A percentile compares a stretch with the other conserved stretches of the same genome.
These are phyloP conservation scores for Hanseniaspora occidentalis DNA, from an alignment of 805 yeast genomes.

Conservation along the genomic window DNA sequence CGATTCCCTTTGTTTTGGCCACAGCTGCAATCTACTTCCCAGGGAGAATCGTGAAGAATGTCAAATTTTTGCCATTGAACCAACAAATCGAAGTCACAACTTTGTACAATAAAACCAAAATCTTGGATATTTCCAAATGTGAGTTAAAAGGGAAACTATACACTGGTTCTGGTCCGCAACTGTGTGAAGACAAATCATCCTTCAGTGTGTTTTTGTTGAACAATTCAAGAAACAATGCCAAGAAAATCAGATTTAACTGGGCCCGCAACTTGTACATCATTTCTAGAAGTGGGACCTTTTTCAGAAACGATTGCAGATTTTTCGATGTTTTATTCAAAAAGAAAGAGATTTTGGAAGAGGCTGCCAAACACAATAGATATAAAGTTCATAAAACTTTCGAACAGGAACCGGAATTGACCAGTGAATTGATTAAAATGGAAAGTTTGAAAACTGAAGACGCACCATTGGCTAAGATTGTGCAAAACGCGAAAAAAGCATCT, in stretches of 20 bases:
- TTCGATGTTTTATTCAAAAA: slow-evolving; percentile 20
- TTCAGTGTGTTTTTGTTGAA: slow-evolving; percentile 17
- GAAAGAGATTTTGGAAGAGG: slow-evolving; percentile 7
- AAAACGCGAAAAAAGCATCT: no score
- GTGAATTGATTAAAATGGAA: no score
- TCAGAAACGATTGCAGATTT: slow-evolving; percentile 19
- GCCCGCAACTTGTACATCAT: slow-evolving; percentile 16
- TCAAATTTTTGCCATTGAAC: slow-evolving; percentile 15
- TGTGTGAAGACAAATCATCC: slow-evolving; percentile 20
- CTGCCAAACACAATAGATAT: slow-evolving; percentile 1
- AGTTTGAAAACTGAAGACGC: no score
- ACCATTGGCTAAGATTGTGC: no score
- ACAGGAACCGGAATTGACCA: background rate
- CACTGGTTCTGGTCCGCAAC: slow-evolving; percentile 21
- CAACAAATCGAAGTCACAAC: slow-evolving; percentile 1
- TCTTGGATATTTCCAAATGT: background rate
- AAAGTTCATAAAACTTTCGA: background rate
- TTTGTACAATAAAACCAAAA: background rate
- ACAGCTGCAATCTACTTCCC: slow-evolving; percentile 14
- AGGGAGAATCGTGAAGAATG: slow-evolving; percentile 18
- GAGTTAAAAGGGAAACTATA: slow-evolving; percentile 9
- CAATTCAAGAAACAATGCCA: slow-evolving; percentile 4
- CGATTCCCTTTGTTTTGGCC: slow-evolving; percentile 19
- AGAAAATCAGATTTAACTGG: slow-evolving; percentile 3
- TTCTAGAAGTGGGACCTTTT: slow-evolving; percentile 20